Conservation (phyloP, 257 asterid genomes). For the Ehretia macrophylla region DNA sequence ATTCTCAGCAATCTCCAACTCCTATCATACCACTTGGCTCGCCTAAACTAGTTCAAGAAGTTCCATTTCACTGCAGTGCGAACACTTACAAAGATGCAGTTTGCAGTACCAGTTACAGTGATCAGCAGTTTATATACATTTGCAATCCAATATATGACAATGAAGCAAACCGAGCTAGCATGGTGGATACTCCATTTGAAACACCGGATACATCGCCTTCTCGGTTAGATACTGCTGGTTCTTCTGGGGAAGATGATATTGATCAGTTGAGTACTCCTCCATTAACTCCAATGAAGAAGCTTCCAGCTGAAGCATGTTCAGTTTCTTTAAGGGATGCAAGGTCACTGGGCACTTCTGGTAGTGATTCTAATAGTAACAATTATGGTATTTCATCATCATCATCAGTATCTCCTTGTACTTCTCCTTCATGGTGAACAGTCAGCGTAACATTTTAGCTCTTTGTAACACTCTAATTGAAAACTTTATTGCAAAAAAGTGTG, state of each 20-base stretch:
- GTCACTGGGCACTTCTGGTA: constrained; percentile 28
- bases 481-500: not conserved
- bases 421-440: constrained; percentile 55
- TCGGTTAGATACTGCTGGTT: constrained; percentile 18
- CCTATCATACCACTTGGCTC: constrained; percentile 15
- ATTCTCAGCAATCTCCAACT: constrained; percentile 17
- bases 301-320: constrained; percentile 44
- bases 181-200: constrained; percentile 44
- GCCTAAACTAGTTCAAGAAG: constrained; percentile 13
- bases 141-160: constrained; percentile 54
- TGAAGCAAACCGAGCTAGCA: constrained; percentile 3
- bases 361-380: constrained; percentile 32
- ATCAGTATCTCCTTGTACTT: constrained; percentile 39
- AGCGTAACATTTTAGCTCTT: too few species aligned
- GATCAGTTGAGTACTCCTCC: constrained; percentile 28
- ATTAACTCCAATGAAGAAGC: constrained; percentile 52
- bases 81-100: constrained; percentile 1
- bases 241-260: constrained; percentile 16
- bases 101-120: constrained; percentile 6
- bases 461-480: not conserved
- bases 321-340: constrained; percentile 37
- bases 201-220: constrained; percentile 60
- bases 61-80: constrained; percentile 12
- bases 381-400: constrained; percentile 29
- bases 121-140: constrained; percentile 34